These are phyloP conservation scores for Thelonectria olida DNA, from an alignment of 2,329 filamentous ascomycete species.

Conservation along the genomic window DNA sequence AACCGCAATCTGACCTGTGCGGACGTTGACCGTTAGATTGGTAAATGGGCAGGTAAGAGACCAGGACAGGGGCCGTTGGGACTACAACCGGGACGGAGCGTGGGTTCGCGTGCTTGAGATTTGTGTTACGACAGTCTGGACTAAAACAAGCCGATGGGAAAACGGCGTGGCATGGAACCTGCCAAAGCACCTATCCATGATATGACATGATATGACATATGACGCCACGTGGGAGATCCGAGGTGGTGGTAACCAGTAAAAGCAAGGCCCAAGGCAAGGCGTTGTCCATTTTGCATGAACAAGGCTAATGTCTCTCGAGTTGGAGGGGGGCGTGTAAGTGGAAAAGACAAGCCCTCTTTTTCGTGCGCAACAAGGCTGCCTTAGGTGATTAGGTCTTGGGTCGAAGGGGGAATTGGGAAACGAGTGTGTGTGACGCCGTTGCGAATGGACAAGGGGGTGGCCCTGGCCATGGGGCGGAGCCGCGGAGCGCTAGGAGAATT, in stretches of 20 bases:
- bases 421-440: slow-evolving; percentile 39
- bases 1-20: not conserved
- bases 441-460: slow-evolving; percentile 33
- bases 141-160: too few relatives aligned
- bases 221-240: too few relatives aligned
- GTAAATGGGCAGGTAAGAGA: not conserved
- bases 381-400: slow-evolving; percentile 12
- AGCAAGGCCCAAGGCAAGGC: too few relatives aligned
- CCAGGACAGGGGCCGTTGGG: not conserved
- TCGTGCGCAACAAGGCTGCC: not conserved
- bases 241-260: not conserved
- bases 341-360: not conserved
- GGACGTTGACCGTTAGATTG: not conserved
- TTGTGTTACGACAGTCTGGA: too few relatives aligned
- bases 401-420: slow-evolving; percentile 14
- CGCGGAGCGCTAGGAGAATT: slow-evolving; percentile 40
- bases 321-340: slow-evolving; percentile 15
- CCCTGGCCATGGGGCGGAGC: slow-evolving; percentile 21
- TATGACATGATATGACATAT: too few relatives aligned
- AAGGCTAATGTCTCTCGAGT: slow-evolving; percentile 13
- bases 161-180: too few relatives aligned
- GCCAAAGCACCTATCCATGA: too few relatives aligned
- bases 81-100: not conserved
- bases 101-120: not conserved
- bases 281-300: too few relatives aligned